Evolutionary conservation across 2,329 filamentous ascomycete species (phyloP), one percentile per base, ranked within the genome.

Genomic region (Pseudogymnoascus sp.): DNA sequence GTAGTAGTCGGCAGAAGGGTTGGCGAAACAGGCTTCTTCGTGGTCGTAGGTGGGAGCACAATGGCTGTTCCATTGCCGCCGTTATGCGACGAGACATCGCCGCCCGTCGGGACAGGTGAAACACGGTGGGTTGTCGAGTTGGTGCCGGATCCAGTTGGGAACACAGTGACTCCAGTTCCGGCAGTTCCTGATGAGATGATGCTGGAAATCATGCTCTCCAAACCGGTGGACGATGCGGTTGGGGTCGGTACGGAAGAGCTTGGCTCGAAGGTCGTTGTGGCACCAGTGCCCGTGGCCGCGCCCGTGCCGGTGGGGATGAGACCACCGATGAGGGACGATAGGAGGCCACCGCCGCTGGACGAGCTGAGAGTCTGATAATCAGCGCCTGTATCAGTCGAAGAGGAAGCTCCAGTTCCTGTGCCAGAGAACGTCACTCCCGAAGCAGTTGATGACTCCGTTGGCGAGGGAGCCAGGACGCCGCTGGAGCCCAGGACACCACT

Each of bases 311-410:
- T 42, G 40, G 40, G 40, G 40, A 52, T 27, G n/a, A 52, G 13
- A 18, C 45, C 45, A n/a, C 45, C 40, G 18, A 6, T 27, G 13
- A 10, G 10, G 18, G 45, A 31, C n/a, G 45, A 52, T 21, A 21
- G 21, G 21, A 21, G 21, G 21, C 21, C 21, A 21, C 21, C 21
- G 21, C 21, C 21, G 45, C 27, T 52, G 27, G 45, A 18, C 4
- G 45, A 27, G n/a, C 1, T 6, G 2, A 52, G 45, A 15, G 45
- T 52, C 45, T 52, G 27, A n/a, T 18, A 31, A 15, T 52, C 27
- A 72, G 59, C 65, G 40, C 68, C 71, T 25, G 68, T 62, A 3
- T 55, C 48, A 25, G 68, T 60, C 9, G 67, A 60, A 5, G 61
- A 52, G 29, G 63, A 48, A 33, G 45, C 45, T 59, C 66, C 66